These are phyloP conservation scores for Arachnopeziza araneosa DNA, from an alignment of 2,329 filamentous ascomycete species.

Conservation along the genomic window DNA sequence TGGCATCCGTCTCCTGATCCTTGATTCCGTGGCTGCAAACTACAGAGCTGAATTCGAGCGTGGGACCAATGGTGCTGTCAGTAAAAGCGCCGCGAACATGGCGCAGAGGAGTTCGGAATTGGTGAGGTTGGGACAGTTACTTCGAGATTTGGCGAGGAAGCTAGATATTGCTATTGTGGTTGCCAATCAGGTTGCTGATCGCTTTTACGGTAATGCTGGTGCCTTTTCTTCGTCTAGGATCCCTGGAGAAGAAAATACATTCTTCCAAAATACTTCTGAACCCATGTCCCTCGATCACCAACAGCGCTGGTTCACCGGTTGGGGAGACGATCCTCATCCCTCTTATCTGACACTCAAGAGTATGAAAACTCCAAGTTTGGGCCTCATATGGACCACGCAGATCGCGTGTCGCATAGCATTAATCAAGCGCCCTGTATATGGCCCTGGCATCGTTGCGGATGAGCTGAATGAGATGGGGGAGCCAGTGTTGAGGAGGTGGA, in stretches of 20 bases:
- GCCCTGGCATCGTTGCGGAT: constrained; percentile 29
- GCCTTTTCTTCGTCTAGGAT: constrained; percentile 19
- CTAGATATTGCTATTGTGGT: constrained; percentile 81
- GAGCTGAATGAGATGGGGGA: constrained; percentile 39
- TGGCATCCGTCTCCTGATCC: constrained; percentile 72
- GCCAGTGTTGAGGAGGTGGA: constrained; percentile 53
- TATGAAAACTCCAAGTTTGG: constrained; percentile 80
- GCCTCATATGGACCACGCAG: constrained; percentile 87
- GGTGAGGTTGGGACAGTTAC: constrained; percentile 65
- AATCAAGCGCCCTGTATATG: constrained; percentile 60
- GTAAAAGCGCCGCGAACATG: constrained; percentile 48
- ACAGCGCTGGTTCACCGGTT: constrained; percentile 91
- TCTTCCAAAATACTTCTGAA: constrained; percentile 34
- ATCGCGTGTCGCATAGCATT: constrained; percentile 77
- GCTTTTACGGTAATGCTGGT: constrained; percentile 46
- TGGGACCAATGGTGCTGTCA: constrained; percentile 36
- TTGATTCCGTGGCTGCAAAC: constrained; percentile 93
- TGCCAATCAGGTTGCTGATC: constrained; percentile 91
- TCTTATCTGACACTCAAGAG: constrained; percentile 32
- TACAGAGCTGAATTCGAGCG: constrained; percentile 87
- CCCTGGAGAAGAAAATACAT: not conserved
- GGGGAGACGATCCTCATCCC: constrained; percentile 64
- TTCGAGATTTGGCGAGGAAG: constrained; percentile 69
- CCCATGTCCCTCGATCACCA: constrained; percentile 79
- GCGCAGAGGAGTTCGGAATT: constrained; percentile 73